Evolutionary conservation across 345 rosid species (phyloP).

Genomic region (Jatropha curcas): DNA sequence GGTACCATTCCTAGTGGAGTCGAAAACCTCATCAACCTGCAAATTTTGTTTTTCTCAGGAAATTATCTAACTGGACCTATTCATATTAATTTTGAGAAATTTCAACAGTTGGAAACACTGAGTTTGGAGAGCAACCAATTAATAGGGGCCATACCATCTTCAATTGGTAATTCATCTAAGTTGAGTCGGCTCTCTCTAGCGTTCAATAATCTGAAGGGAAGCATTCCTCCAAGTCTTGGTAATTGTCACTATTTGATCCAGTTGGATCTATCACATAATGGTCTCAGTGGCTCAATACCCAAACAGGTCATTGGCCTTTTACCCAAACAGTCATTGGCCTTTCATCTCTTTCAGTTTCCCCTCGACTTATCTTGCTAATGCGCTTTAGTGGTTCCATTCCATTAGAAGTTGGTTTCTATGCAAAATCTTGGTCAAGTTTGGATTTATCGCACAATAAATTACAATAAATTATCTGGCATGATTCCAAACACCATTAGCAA

Average conservation of each 20-base stretch:
- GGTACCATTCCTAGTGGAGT: constrained; percentile 27
- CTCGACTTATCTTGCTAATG: neutral
- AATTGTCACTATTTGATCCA: constrained; percentile 10
- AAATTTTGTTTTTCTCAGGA: neutral
- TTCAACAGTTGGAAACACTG: constrained; percentile 16
- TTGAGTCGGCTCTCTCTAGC: constrained; percentile 15
- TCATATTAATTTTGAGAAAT: constrained; percentile 18
- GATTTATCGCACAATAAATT: neutral
- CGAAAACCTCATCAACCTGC: constrained; percentile 20
- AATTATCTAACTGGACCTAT: constrained; percentile 17
- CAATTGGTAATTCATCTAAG: constrained; percentile 26
- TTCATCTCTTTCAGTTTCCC: neutral
- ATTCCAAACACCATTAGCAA: neutral
- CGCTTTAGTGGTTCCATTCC: neutral
- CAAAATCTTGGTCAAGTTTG: neutral
- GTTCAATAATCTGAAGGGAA: constrained; percentile 25
- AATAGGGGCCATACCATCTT: constrained; percentile 27
- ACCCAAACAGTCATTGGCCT: neutral
- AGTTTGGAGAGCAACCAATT: neutral
- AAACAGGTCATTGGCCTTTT: neutral
- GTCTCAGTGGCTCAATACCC: constrained; percentile 5
- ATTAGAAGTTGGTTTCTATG: neutral
- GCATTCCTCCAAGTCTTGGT: constrained; percentile 33
- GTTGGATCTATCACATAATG: neutral
- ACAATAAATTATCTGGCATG: neutral